These are phyloP conservation scores for Chamaecrista fasciculata DNA, from an alignment of 306 rosid species.

Conservation along the genomic window DNA sequence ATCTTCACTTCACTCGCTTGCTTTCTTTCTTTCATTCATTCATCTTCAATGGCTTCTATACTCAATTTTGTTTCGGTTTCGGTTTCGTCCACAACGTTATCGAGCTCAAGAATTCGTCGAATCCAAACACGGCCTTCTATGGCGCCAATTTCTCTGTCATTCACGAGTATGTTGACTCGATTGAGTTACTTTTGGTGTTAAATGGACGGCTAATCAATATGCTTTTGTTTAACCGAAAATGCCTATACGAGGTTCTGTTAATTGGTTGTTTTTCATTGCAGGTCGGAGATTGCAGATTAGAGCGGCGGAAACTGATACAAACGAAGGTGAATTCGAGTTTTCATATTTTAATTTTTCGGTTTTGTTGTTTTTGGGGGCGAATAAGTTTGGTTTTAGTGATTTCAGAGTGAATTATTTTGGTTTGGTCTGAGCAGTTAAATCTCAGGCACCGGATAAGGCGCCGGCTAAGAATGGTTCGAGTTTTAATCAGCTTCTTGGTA, in stretches of 20 bases:
- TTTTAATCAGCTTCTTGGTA: conserved; percentile 56
- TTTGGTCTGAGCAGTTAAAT: conserved; percentile 36
- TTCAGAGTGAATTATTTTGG: not conserved
- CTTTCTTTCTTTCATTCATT: too few relatives aligned
- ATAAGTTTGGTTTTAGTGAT: not conserved
- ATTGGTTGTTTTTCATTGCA: conserved; percentile 27
- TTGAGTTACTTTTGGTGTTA: conserved; percentile 5
- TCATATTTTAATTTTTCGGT: not conserved
- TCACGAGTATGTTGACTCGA: conserved; percentile 51
- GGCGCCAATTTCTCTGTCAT: conserved; percentile 42
- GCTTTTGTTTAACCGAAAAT: not conserved
- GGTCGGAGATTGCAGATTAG: conserved; percentile 56
- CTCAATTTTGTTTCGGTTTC: conserved; percentile 46
- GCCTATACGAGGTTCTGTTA: not conserved
- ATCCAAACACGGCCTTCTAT: conserved; percentile 31
- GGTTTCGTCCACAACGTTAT: conserved; percentile 33
- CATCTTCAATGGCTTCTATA: conserved; percentile 55
- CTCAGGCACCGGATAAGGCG: conserved; percentile 58
- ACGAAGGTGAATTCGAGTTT: conserved; percentile 47
- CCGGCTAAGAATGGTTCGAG: conserved; percentile 45
- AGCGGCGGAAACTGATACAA: conserved; percentile 60
- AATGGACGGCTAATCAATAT: not conserved
- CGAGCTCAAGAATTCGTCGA: conserved; percentile 32
- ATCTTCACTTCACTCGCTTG: not conserved
- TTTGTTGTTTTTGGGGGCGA: too few relatives aligned